Base-by-base conservation (phyloP, 2,329 filamentous ascomycete genomes). In the Davidsoniella neocaledoniae region DNA sequence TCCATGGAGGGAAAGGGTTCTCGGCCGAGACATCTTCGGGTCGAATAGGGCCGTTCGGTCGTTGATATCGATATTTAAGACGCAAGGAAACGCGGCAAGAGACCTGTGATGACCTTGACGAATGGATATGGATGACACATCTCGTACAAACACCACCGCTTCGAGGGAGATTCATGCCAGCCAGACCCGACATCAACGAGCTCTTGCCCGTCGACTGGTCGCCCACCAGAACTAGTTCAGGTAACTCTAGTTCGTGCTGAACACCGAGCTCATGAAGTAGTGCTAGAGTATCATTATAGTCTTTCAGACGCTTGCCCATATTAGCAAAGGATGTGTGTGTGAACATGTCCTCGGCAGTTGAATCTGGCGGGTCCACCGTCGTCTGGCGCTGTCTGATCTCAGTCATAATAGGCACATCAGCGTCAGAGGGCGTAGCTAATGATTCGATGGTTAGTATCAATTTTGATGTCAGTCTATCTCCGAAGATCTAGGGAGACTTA, bases 121-220 rank as follows among this genome's bases (percentile, higher is more conserved):
- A 70, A 0, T 83, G 80, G 46, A 94, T 91, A 49, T 87, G 83
- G 0, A 93, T 72, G 0, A 86, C 86, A 52, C 85, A 93, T 0
- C 82, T 68, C 0, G 87, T 94, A 58, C 87, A 94, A 0, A 81
- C 83, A 0, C 81, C 82, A 3, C 75, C 73, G 39, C 73, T 76
- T 1, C 81, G 72, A 0, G 86, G 86, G 0, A 90, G 74, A 17
- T 79, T 78, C 21, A 91, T 79, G 3, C 80, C 82, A 0, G 73
- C 70, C 43, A 83, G 73, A 0, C 75, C 79, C 10, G 79, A 79
- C 72, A 75, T 75, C 4, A 75, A 59, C 25, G 68, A 86, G 0
- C 80, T 86, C 60, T 94, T 94, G 0, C 87, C 88, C 0, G 86
- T 82, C 0, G 77, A 84, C 58, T 94, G 87, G 45, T 94, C 86